A percentile compares a stretch with the other conserved stretches of the same genome.
phyloP scores from a whole-genome alignment of 2,329 filamentous ascomycete species.

The Exophiala calicioides region DNA sequence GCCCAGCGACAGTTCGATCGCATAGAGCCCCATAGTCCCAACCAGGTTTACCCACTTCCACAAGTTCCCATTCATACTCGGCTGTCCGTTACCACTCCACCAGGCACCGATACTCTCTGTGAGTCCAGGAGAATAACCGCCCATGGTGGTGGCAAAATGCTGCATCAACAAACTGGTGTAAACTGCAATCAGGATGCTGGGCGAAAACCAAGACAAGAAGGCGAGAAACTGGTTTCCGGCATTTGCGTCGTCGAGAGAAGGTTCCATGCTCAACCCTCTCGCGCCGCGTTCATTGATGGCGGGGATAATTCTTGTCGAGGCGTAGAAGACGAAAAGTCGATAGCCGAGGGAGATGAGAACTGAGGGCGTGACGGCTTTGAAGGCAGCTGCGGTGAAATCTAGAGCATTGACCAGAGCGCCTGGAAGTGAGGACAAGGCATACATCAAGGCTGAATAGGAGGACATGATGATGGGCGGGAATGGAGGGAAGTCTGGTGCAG shows the following conservation, averaged over 20 bases:
- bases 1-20: constrained; percentile 84
- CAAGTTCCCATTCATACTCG: constrained; percentile 79
- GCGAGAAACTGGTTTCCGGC: constrained; percentile 77
- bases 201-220: constrained; percentile 89
- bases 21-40: constrained; percentile 85
- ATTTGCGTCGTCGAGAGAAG: constrained; percentile 80
- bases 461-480: constrained; percentile 97
- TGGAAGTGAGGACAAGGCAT: constrained; percentile 79
- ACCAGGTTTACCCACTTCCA: constrained; percentile 95
- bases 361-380: constrained; percentile 92
- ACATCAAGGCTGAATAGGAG: constrained; percentile 87
- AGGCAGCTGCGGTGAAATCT: constrained; percentile 83
- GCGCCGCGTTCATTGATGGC: constrained; percentile 86
- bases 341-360: constrained; percentile 95
- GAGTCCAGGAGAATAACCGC: constrained; percentile 46
- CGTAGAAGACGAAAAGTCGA: constrained; percentile 91
- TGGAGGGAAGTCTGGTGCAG: constrained; percentile 82
- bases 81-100: constrained; percentile 73
- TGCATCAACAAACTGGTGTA: constrained; percentile 95
- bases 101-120: constrained; percentile 67
- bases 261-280: constrained; percentile 78
- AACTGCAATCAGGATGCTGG: constrained; percentile 89
- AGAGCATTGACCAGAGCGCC: constrained; percentile 80
- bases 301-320: constrained; percentile 91
- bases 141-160: constrained; percentile 77